A percentile compares a stretch with the other conserved stretches of the same genome.
Evolutionary conservation across 2,329 filamentous ascomycete genomes (phyloP).

Genomic region (Coleophoma cylindrospora): DNA sequence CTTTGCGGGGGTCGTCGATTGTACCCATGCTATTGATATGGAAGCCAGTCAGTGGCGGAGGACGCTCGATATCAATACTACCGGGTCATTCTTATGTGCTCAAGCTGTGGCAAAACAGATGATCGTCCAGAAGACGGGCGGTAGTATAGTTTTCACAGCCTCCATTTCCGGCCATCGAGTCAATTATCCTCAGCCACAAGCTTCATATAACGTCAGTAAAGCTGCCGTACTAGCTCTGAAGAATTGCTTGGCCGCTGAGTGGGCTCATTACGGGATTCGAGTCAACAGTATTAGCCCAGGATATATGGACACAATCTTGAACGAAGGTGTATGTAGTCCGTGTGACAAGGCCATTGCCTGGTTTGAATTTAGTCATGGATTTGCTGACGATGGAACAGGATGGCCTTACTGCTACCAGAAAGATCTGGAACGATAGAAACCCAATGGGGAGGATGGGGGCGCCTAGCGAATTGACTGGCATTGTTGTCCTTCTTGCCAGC

Average conservation of each 20-base stretch:
- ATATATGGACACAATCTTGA: constrained; percentile 62
- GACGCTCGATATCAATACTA: constrained; percentile 67
- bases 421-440: constrained; percentile 53
- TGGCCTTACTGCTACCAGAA: constrained; percentile 46
- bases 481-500: constrained; percentile 55
- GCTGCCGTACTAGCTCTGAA: constrained; percentile 60
- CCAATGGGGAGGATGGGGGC: constrained; percentile 62
- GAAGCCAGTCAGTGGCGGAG: constrained; percentile 52
- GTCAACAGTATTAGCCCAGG: constrained; percentile 69
- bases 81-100: constrained; percentile 64
- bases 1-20: constrained; percentile 66
- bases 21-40: constrained; percentile 56
- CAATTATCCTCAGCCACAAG: constrained; percentile 70
- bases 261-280: constrained; percentile 64
- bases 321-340: constrained; percentile 42
- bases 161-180: constrained; percentile 64
- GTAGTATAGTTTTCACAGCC: constrained; percentile 61
- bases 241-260: constrained; percentile 65
- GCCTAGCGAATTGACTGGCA: constrained; percentile 58
- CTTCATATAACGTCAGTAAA: constrained; percentile 69
- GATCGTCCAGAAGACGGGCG: constrained; percentile 43
- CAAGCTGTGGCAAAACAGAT: constrained; percentile 57
- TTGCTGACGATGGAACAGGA: constrained; percentile 21
- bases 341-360: neutral
- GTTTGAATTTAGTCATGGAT: neutral